phyloP scores from a whole-genome alignment of 148 eudicot species.

The Vaccinium corymbosum region DNA sequence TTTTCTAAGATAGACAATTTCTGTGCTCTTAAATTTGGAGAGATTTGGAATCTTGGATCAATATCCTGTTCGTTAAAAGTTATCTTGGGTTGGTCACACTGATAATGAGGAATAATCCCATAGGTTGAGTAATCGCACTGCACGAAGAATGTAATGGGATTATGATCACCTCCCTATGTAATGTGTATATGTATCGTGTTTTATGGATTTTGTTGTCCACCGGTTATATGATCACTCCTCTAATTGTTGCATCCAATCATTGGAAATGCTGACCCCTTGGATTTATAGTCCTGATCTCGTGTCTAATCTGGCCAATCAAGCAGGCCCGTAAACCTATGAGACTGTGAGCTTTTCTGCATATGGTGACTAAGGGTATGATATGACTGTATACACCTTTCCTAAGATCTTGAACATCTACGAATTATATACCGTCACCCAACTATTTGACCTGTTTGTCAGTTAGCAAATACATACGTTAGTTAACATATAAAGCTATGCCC shows the following conservation, averaged over 20 bases:
- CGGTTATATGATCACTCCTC: background rate
- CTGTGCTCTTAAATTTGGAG: background rate
- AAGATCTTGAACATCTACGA: background rate
- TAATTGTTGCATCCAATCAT: background rate
- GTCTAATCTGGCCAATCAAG: background rate
- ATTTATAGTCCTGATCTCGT: background rate
- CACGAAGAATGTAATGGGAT: background rate
- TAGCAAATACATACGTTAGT: background rate
- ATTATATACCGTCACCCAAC: background rate
- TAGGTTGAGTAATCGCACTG: background rate
- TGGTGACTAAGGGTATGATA: background rate
- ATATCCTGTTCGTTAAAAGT: background rate
- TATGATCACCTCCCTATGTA: background rate
- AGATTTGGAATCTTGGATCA: background rate
- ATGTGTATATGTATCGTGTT: background rate
- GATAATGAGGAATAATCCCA: background rate
- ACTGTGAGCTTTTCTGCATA: background rate
- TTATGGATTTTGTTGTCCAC: background rate
- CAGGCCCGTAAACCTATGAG: background rate
- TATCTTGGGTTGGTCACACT: background rate
- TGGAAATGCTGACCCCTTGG: background rate
- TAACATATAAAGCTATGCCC: background rate
- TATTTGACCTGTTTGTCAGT: conserved; percentile 6
- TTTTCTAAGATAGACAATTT: background rate
- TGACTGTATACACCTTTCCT: background rate